A percentile compares a stretch with the other conserved stretches of the same genome.
Evolutionary conservation across 2,329 filamentous ascomycete species (phyloP).

Genomic region (Fusarium camptoceras): DNA sequence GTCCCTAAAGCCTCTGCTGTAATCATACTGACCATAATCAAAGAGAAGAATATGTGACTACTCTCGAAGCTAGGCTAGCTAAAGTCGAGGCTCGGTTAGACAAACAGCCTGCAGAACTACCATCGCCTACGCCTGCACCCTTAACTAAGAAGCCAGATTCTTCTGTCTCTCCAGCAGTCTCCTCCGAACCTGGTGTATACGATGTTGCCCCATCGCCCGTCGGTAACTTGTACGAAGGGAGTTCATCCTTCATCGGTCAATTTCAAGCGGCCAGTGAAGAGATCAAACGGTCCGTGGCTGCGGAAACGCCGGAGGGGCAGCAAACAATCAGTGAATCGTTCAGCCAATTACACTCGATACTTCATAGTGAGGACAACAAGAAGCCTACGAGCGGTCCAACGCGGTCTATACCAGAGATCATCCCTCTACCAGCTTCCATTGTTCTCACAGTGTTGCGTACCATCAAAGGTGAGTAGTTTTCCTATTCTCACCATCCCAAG

Average conservation of each 20-base stretch:
- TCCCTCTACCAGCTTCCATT: constrained; percentile 11
- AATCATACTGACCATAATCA: background rate
- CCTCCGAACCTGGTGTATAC: constrained; percentile 4
- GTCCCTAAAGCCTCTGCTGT: rapidly evolving
- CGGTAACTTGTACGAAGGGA: constrained; percentile 28
- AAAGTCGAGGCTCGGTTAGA: constrained; percentile 23
- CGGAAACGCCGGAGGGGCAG: constrained; percentile 24
- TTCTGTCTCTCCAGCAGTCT: constrained; percentile 6
- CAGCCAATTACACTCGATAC: constrained; percentile 9
- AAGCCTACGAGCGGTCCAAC: background rate
- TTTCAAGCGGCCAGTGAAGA: constrained; percentile 29
- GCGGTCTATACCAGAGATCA: constrained; percentile 7
- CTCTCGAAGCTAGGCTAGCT: constrained; percentile 22
- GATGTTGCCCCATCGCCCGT: background rate
- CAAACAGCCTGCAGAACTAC: background rate
- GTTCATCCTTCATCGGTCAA: constrained; percentile 35
- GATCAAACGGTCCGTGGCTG: constrained; percentile 22
- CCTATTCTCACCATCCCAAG: too few species aligned
- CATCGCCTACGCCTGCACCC: background rate
- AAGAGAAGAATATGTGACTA: constrained; percentile 29
- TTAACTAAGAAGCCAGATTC: background rate
- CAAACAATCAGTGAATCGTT: constrained; percentile 32
- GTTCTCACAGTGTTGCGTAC: constrained; percentile 22
- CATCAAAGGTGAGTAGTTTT: constrained; percentile 11
- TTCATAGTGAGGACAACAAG: background rate